Evolutionary conservation across 1,284 basidiomycete genomes (phyloP), one percentile per base, ranked within the genome.

Genomic region (Retiboletus flavoniger): DNA sequence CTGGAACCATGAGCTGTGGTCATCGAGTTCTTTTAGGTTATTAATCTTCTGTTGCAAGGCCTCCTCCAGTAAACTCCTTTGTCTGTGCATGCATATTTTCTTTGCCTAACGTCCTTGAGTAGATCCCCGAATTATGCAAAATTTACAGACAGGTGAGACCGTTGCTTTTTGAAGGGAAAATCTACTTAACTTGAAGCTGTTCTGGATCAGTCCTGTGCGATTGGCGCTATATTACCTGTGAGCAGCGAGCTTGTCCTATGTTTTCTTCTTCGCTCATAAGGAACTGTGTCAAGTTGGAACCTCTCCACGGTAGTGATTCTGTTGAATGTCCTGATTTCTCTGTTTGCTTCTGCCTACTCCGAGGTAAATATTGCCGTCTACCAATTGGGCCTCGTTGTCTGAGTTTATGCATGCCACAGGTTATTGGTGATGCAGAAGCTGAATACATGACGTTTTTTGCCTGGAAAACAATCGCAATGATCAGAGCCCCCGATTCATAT

Each of bases 271-370:
- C 16, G 14, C 53, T 60, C 24, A 66, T 13, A 29, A 46, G 28
- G 19, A 36, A 21, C 49, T 49, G 19, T 50, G 50, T 56, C 46
- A 58, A 89, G 87, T 54, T 95, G 94, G 93, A 94, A 90, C 71
- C 82, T 93, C 44, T 79, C 87, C 40, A 89, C 92, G 1, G 86
- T 85, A n/a, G 81, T 98, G 54, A 85, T 98, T 59, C 80, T 98
- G 51, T 81, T 97, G 71, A 98, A 97, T 71, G 87, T 99, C 66
- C 81, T 99, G 63, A 94, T 99, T 62, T 98, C 96, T 11, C 75
- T 98, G 63, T 98, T 95, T 68, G 86, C 93, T 11, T 92, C 92
- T 34, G 93, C 93, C 0, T 95, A 95, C 67, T 83, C 85, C 14
- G 91, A 93, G 64, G 91, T 93, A 64, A 75, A 82, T 78, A n/a